Evolutionary conservation across 768 basidiomycete species (phyloP).

Genomic region (Russula brevipes): DNA sequence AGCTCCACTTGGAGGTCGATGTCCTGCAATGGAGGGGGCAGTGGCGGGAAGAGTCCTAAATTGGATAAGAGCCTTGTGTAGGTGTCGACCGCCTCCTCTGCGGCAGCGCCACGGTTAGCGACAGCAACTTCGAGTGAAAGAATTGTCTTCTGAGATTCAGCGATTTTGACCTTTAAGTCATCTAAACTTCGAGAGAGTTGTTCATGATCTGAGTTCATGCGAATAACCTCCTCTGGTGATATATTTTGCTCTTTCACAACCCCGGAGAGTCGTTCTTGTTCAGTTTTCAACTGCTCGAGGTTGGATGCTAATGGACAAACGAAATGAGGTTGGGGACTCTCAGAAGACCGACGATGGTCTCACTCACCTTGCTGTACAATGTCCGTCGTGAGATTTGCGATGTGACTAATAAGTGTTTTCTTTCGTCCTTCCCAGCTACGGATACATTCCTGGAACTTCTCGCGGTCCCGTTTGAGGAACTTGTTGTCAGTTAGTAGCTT

Average conservation of each 20-base stretch:
- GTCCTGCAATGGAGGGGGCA: conserved; percentile 63
- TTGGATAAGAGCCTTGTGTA: conserved; percentile 73
- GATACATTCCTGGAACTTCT: conserved; percentile 74
- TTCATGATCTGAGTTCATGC: conserved; percentile 89
- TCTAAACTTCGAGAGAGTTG: conserved; percentile 65
- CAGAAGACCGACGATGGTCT: neutral
- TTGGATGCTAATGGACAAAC: conserved; percentile 30
- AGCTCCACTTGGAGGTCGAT: conserved; percentile 77
- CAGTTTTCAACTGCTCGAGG: conserved; percentile 57
- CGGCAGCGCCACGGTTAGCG: conserved; percentile 68
- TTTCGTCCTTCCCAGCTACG: conserved; percentile 64
- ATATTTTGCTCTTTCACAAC: conserved; percentile 85
- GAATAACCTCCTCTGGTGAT: conserved; percentile 82
- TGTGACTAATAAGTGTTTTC: conserved; percentile 60
- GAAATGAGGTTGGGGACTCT: neutral
- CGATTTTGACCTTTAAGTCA: conserved; percentile 69
- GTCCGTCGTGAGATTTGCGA: conserved; percentile 63
- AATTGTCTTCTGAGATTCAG: conserved; percentile 64
- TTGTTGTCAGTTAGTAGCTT: conserved; percentile 59
- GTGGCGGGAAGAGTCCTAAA: conserved; percentile 72
- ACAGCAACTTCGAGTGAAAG: conserved; percentile 82
- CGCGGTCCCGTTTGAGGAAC: conserved; percentile 63
- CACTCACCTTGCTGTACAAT: conserved; percentile 49
- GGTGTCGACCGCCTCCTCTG: conserved; percentile 75
- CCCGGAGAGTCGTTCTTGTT: conserved; percentile 56